These are phyloP conservation scores for Austropuccinia psidii DNA, from an alignment of 1,284 basidiomycete genomes.

Conservation along the genomic window DNA sequence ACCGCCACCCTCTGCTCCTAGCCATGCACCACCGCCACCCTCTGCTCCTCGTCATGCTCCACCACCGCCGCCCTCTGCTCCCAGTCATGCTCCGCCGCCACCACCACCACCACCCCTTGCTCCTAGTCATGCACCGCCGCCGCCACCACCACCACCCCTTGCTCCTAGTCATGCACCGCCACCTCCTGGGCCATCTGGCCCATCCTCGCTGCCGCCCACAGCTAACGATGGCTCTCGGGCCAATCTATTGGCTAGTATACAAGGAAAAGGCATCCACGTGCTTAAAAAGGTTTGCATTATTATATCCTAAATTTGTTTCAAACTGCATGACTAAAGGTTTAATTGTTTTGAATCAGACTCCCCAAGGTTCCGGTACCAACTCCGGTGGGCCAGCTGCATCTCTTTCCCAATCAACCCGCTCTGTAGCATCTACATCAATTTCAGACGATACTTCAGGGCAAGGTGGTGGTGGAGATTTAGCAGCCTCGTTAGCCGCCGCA, in stretches of 20 bases:
- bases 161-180: constrained; percentile 42
- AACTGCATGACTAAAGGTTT: background rate
- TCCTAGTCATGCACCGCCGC: constrained; percentile 38
- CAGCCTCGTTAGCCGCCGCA: constrained; percentile 61
- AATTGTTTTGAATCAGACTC: background rate
- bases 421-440: constrained; percentile 37
- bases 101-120: constrained; percentile 43
- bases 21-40: constrained; percentile 9
- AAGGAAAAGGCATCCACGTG: constrained; percentile 62
- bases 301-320: background rate
- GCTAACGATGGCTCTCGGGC: constrained; percentile 39
- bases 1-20: background rate
- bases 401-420: background rate
- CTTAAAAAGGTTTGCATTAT: constrained; percentile 60
- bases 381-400: background rate
- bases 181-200: constrained; percentile 43
- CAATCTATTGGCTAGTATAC: constrained; percentile 61
- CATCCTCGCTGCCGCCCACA: background rate
- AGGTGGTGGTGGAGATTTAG: constrained; percentile 55
- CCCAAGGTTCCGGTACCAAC: background rate
- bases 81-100: background rate
- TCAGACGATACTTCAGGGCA: constrained; percentile 41
- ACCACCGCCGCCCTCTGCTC: background rate
- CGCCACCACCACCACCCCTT: constrained; percentile 47
- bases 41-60: background rate